phyloP scores from a whole-genome alignment of 1,284 basidiomycete genomes.

The Polyporus tsugae region DNA sequence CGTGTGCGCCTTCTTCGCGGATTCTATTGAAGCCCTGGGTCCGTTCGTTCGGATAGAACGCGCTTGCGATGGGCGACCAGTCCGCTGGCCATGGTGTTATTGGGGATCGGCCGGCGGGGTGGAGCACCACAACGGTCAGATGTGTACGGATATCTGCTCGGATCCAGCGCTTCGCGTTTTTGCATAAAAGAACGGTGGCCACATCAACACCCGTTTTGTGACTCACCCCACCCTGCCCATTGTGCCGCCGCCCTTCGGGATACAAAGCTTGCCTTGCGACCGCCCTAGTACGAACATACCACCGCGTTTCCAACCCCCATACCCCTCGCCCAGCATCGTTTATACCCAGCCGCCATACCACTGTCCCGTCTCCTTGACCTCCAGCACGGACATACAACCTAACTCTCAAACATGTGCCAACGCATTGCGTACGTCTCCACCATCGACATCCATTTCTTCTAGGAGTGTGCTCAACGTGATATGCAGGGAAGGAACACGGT shows the following conservation, averaged over 20 bases:
- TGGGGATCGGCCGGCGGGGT: conserved; percentile 8
- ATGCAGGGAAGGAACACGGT: conserved; percentile 73
- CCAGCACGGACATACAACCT: conserved; percentile 3
- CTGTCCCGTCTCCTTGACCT: conserved; percentile 8
- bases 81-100: conserved; percentile 1
- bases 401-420: conserved; percentile 43
- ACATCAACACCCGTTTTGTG: conserved; percentile 24
- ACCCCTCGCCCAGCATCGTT: conserved; percentile 13
- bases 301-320: not conserved
- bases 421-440: conserved; percentile 46
- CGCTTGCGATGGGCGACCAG: conserved; percentile 4
- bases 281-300: not conserved
- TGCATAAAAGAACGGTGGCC: conserved; percentile 32
- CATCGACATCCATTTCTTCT: conserved; percentile 11
- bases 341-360: conserved; percentile 13
- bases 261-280: conserved; percentile 4
- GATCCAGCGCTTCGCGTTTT: conserved; percentile 23
- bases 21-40: conserved; percentile 4
- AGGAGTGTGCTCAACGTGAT: conserved; percentile 20
- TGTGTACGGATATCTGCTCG: not conserved
- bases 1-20: conserved; percentile 16
- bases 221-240: conserved; percentile 32
- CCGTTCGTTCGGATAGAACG: conserved; percentile 16
- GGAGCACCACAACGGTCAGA: conserved; percentile 8
- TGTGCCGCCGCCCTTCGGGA: conserved; percentile 19